Evolutionary conservation across 140 eudicot genomes (phyloP).

Genomic region (Eryngium alpinum): DNA sequence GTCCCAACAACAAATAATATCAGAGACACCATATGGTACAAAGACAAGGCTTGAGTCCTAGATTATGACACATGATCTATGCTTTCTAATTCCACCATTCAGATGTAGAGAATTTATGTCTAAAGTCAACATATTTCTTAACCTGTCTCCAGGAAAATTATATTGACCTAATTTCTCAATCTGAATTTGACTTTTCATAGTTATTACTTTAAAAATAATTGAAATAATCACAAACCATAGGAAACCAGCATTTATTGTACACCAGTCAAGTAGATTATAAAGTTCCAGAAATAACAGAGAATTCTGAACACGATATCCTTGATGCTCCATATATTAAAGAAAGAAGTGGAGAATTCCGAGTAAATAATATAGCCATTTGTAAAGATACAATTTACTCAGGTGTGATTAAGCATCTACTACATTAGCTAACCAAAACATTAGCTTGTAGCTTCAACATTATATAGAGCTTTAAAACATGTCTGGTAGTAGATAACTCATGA

Average conservation of each 20-base stretch:
- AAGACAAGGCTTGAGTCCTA: background rate
- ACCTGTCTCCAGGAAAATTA: background rate
- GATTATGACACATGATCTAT: background rate
- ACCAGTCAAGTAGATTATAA: background rate
- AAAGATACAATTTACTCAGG: background rate
- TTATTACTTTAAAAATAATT: background rate
- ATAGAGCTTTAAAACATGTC: background rate
- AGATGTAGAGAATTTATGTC: background rate
- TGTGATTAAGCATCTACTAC: background rate
- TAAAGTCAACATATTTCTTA: background rate
- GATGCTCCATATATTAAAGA: background rate
- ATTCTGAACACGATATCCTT: background rate
- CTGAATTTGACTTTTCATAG: background rate
- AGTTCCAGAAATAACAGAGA: background rate
- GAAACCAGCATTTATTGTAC: background rate
- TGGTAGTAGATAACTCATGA: background rate
- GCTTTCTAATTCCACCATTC: background rate
- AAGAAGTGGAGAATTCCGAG: background rate
- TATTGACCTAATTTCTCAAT: background rate
- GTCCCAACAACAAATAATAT: background rate
- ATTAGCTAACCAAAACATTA: background rate
- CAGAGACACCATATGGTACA: no score
- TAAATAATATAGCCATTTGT: background rate
- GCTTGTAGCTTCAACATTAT: background rate
- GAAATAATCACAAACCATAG: background rate